Conservation (phyloP, 345 rosid species). For the Moricandia arvensis region DNA sequence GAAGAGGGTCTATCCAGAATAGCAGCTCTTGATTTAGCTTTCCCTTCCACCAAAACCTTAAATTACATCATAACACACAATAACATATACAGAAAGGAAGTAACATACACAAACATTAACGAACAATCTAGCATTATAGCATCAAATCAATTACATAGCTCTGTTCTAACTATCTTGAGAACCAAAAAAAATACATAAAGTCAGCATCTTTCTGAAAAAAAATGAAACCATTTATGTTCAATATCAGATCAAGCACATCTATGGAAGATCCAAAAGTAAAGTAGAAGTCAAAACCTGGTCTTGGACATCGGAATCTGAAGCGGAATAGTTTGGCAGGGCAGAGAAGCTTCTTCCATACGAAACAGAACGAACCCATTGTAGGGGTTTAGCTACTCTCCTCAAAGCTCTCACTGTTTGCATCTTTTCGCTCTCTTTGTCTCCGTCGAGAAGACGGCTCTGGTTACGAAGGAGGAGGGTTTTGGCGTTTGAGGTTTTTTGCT, state of each 20-base stretch:
- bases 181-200: not conserved
- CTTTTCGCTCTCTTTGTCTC: slow-evolving; percentile 29
- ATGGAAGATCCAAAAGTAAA: not conserved
- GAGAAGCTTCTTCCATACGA: slow-evolving; percentile 52
- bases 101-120: not conserved
- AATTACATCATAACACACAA: slow-evolving; percentile 1
- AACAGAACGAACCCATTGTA: slow-evolving; percentile 40
- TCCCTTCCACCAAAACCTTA: slow-evolving; percentile 87
- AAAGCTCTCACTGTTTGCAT: slow-evolving; percentile 60
- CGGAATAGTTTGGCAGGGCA: slow-evolving; percentile 58
- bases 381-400: slow-evolving; percentile 37
- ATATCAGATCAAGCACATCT: slow-evolving; percentile 1
- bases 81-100: slow-evolving; percentile 6
- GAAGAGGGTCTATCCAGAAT: slow-evolving; percentile 68
- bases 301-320: slow-evolving; percentile 42
- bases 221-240: too few relatives aligned
- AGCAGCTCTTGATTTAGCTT: slow-evolving; percentile 86
- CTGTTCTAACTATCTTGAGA: not conserved
- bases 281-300: slow-evolving; percentile 54
- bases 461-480: slow-evolving; percentile 26
- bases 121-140: not conserved
- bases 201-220: not conserved
- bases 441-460: slow-evolving; percentile 14
- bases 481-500: slow-evolving; percentile 23
- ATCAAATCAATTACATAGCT: not conserved